phyloP scores from a whole-genome alignment of 2,329 filamentous ascomycete genomes.

The Venturia oleaginea region DNA sequence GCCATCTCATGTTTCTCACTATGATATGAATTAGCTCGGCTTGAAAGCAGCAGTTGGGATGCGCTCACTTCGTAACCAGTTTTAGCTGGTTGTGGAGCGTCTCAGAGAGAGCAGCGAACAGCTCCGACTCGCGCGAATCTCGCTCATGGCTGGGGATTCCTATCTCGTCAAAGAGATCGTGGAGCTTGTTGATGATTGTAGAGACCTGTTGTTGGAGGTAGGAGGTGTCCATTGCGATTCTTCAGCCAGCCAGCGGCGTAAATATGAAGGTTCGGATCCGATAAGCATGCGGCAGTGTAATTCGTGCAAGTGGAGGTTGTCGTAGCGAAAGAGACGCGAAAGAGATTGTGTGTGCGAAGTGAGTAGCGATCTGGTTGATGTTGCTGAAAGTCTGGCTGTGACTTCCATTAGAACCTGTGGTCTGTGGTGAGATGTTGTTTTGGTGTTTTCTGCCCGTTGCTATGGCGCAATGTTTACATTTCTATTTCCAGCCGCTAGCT shows the following conservation, averaged over 20 bases:
- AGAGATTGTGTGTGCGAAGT: neutral
- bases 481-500: neutral
- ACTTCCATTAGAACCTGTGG: neutral
- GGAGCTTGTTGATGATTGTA: slow-evolving; percentile 83
- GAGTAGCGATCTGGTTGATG: neutral
- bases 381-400: neutral
- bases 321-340: neutral
- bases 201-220: slow-evolving; percentile 94
- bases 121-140: slow-evolving; percentile 81
- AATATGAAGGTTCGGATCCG: neutral
- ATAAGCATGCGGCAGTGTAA: slow-evolving; percentile 1
- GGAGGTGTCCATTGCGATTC: slow-evolving; percentile 66
- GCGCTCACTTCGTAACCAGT: slow-evolving; percentile 57
- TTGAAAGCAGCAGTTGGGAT: neutral
- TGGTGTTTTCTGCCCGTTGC: neutral
- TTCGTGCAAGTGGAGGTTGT: neutral
- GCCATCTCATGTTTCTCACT: slow-evolving; percentile 82
- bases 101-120: slow-evolving; percentile 85
- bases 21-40: neutral
- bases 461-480: neutral
- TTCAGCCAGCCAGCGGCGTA: slow-evolving; percentile 5
- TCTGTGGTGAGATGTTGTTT: neutral
- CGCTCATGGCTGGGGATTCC: slow-evolving; percentile 90
- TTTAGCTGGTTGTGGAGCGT: slow-evolving; percentile 85
- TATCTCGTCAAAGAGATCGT: slow-evolving; percentile 94